These are phyloP conservation scores for Tylopilus sp. DNA, from an alignment of 1,284 basidiomycete genomes.

Conservation along the genomic window DNA sequence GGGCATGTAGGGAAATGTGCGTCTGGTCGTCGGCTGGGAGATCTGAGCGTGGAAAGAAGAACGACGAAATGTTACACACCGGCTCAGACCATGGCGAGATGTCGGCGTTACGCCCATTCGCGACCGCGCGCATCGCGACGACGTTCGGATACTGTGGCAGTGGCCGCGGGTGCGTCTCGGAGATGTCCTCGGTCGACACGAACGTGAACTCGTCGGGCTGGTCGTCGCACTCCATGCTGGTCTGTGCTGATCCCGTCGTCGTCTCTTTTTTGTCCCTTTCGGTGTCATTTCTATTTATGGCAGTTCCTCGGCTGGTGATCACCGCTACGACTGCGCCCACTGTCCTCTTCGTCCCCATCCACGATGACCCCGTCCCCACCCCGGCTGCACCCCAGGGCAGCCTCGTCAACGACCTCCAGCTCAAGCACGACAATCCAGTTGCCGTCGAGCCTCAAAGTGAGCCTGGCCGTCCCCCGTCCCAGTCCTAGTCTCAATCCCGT, in stretches of 20 bases:
- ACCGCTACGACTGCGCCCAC: conserved; percentile 17
- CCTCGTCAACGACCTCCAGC: conserved; percentile 40
- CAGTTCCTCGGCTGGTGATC: conserved; percentile 10
- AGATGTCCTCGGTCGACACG: conserved; percentile 21
- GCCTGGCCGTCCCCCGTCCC: neutral
- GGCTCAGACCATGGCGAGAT: conserved; percentile 41
- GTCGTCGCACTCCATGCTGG: neutral
- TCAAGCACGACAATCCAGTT: conserved; percentile 31
- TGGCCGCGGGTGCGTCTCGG: conserved; percentile 1
- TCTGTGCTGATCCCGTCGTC: neutral
- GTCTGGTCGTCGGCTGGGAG: conserved; percentile 18
- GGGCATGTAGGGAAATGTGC: conserved; percentile 47
- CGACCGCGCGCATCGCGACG: neutral
- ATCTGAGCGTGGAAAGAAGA: conserved; percentile 18
- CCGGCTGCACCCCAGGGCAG: conserved; percentile 26
- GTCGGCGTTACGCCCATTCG: conserved; percentile 19
- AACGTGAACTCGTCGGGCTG: conserved; percentile 28
- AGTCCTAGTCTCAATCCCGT: conserved; percentile 2
- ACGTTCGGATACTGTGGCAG: conserved; percentile 28
- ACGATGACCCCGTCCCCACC: conserved; percentile 32
- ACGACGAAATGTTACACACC: conserved; percentile 6
- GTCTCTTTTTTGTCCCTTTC: conserved; percentile 14
- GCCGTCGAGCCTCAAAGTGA: conserved; percentile 49
- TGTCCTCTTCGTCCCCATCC: conserved; percentile 9
- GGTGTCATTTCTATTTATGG: conserved; percentile 18